Conservation (phyloP, 768 basidiomycete species). For the Filobasidium wieringae region DNA sequence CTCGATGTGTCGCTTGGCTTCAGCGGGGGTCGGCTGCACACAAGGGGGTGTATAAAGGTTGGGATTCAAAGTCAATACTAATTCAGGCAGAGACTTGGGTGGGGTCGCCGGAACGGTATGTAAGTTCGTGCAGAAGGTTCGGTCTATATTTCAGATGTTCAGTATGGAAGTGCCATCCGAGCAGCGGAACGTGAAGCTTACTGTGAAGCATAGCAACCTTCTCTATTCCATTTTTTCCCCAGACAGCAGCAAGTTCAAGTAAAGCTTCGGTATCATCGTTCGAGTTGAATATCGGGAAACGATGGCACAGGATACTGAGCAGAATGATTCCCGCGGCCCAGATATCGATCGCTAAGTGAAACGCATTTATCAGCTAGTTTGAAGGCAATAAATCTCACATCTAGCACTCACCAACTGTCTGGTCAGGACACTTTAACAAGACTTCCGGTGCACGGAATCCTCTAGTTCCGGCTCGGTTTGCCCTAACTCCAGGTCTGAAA, state of each 20-base stretch:
- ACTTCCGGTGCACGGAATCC: slow-evolving; percentile 97
- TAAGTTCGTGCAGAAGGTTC: slow-evolving; percentile 80
- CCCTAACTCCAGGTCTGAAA: slow-evolving; percentile 65
- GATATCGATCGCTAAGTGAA: slow-evolving; percentile 69
- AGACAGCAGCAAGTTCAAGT: slow-evolving; percentile 81
- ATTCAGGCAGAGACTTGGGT: slow-evolving; percentile 58
- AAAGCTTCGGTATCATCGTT: slow-evolving; percentile 89
- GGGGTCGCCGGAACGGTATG: slow-evolving; percentile 55
- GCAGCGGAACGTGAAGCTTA: slow-evolving; percentile 42
- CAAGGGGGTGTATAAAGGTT: slow-evolving; percentile 44
- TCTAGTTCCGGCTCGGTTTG: slow-evolving; percentile 90
- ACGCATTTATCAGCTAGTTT: neutral
- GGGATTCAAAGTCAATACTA: slow-evolving; percentile 70
- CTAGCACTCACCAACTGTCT: slow-evolving; percentile 63
- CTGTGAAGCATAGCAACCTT: slow-evolving; percentile 77
- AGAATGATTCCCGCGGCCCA: slow-evolving; percentile 92
- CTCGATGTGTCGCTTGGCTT: slow-evolving; percentile 42
- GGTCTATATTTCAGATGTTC: slow-evolving; percentile 48
- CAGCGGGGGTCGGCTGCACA: slow-evolving; percentile 43
- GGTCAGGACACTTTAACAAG: slow-evolving; percentile 81
- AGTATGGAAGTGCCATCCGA: neutral
- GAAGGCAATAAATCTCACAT: slow-evolving; percentile 1
- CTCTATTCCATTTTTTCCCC: slow-evolving; percentile 74
- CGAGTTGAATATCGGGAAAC: slow-evolving; percentile 89
- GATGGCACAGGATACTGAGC: slow-evolving; percentile 77